phyloP scores from a whole-genome alignment of 208 protist species.

The Novymonas esmeraldas region DNA sequence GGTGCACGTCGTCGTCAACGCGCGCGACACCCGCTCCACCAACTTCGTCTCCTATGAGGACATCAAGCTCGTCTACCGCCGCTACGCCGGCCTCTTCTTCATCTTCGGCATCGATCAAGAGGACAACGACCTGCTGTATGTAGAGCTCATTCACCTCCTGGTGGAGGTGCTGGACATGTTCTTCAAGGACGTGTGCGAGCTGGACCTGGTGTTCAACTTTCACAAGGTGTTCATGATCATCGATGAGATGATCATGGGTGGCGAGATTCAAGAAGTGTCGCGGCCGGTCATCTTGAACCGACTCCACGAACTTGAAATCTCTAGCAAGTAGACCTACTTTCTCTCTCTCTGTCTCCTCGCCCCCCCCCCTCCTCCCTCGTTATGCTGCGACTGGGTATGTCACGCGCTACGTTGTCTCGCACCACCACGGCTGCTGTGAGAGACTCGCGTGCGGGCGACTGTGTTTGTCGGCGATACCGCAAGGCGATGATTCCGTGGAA shows the following conservation, averaged over 20 bases:
- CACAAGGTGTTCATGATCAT: conserved; percentile 98
- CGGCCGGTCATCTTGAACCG: conserved; percentile 93
- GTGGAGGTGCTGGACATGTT: conserved; percentile 99
- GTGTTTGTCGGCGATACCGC: no score
- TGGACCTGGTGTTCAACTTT: conserved; percentile 99
- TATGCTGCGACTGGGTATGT: background rate
- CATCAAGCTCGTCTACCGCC: conserved; percentile 98
- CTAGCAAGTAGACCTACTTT: conserved; percentile 55
- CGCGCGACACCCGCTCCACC: conserved; percentile 93
- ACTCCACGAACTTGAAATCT: conserved; percentile 93
- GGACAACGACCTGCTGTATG: conserved; percentile 98
- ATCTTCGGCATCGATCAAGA: conserved; percentile 96
- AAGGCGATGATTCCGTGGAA: no score
- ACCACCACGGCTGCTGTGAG: background rate
- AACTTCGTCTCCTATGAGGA: conserved; percentile 97
- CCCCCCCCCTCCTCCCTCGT: background rate
- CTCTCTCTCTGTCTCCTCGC: background rate
- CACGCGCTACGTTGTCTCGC: no score
- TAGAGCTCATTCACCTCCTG: conserved; percentile 99
- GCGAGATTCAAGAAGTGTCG: conserved; percentile 98
- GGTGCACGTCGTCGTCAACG: conserved; percentile 96
- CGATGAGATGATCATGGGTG: conserved; percentile 98
- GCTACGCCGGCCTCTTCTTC: conserved; percentile 99
- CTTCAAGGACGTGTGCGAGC: conserved; percentile 99
- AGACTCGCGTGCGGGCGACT: no score